Base-by-base conservation (phyloP, 805 yeast species). In the Ogataea angusta region DNA sequence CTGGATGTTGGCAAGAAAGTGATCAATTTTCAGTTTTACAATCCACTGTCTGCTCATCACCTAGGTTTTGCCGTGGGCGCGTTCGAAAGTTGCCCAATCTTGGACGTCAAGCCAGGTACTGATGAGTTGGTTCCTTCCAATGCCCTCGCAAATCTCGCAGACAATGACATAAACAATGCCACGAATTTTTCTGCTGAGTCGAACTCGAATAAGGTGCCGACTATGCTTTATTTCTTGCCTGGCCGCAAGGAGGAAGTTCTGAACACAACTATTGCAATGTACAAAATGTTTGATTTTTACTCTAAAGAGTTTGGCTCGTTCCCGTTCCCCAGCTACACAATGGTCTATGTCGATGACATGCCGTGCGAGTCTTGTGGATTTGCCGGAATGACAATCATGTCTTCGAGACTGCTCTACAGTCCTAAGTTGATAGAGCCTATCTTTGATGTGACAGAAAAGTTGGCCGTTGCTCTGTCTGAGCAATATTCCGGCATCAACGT, bases 401-500 rank as follows among this genome's bases (percentile, higher is more conserved):
- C 73, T 47, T 82, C 82, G 18, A 67, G 71, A 16, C 57, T 88
- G 8, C 60, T 93, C 9, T 91, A 87, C 53, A 80, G 90, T 0
- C 72, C 91, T 0, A 76, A 77, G 24, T 65, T 79, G 9, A 80
- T 93, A 23, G 99, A 93, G 49, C 91, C 95, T 1, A 69, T 87
- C 40, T 81, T 84, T 51, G 54, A 75, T 0, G 73, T 78, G 2
- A 85, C 96, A 0, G 88, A 85, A 45, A 58, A 68, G 0, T 60
- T 93, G 3, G 72, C 91, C 0, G 75, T 78, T 41, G 80, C 86
- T 0, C 62, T 93, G 15, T 84, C 98, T 0, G 75, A 78, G 4
- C 99, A 93, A 60, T 93, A 97, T 95, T 77, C 95, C 0, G 96
- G 97, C 13, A 82, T 93, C 25, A 87, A 86, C 58, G 87, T 93